phyloP scores from a whole-genome alignment of 176 grass and related monocot genomes.

The Secale cereale region DNA sequence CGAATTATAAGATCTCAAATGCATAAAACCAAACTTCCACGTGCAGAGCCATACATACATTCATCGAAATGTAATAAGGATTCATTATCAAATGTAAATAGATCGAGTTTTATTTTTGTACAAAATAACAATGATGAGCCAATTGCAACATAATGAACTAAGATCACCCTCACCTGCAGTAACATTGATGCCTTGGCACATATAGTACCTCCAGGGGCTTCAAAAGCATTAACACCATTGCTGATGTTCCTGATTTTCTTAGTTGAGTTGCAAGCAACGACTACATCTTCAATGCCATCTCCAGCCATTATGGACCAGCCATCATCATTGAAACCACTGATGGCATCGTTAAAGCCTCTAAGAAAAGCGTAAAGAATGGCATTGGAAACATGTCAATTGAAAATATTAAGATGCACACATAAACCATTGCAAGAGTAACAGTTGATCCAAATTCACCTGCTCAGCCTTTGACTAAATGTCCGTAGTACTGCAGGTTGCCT shows the following conservation, averaged over 20 bases:
- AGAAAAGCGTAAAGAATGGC: not conserved
- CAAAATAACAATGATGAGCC: not conserved
- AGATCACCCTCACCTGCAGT: constrained; percentile 57
- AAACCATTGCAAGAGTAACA: not conserved
- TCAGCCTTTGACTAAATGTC: constrained; percentile 88
- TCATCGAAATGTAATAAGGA: not conserved
- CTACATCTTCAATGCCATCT: constrained; percentile 91
- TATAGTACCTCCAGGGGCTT: constrained; percentile 69
- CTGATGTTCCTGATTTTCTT: constrained; percentile 63
- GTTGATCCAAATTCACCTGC: constrained; percentile 49
- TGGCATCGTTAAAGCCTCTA: constrained; percentile 97
- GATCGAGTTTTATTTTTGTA: not conserved
- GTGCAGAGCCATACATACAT: not conserved
- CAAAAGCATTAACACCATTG: constrained; percentile 47
- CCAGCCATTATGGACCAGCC: constrained; percentile 83
- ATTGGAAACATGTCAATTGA: not conserved
- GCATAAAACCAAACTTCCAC: not conserved
- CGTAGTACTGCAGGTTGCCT: constrained; percentile 85
- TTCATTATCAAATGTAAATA: not conserved
- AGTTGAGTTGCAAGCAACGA: constrained; percentile 70
- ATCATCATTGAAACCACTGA: constrained; percentile 95
- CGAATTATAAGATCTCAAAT: not conserved
- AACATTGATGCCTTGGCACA: constrained; percentile 99
- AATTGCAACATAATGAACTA: not conserved
- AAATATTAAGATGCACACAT: not conserved